Percentiles rank a stretch among this genome's conserved stretches.
Conservation (phyloP, 2,329 filamentous ascomycete genomes). For the Pseudocercospora macadamiae region DNA sequence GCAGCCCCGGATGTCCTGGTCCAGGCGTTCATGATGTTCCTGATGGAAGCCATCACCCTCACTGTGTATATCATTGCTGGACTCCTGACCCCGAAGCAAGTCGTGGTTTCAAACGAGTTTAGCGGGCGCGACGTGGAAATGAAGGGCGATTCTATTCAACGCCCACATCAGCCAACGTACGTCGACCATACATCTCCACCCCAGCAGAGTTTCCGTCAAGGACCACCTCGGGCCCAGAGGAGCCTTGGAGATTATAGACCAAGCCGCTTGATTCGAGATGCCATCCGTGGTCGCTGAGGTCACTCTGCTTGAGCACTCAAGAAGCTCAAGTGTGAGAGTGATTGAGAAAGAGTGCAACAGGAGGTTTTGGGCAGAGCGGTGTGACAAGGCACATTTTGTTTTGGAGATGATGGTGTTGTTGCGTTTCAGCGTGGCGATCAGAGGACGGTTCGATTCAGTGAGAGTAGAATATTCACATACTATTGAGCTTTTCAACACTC, state of each 20-base stretch:
- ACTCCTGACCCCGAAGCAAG: constrained; percentile 25
- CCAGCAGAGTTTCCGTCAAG: not conserved
- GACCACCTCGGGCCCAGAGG: not conserved
- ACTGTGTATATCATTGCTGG: constrained; percentile 29
- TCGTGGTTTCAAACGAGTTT: not conserved
- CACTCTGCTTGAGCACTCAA: not conserved
- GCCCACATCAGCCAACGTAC: not conserved
- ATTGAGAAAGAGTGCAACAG: no score
- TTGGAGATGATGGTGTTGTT: no score
- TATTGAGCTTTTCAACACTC: no score
- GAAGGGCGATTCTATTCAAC: not conserved
- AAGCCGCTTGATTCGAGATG: constrained; percentile 22
- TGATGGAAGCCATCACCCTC: constrained; percentile 33
- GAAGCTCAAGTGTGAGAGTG: no score
- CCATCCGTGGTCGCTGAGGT: constrained; percentile 3
- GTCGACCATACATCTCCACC: not conserved
- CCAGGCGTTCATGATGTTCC: constrained; percentile 33
- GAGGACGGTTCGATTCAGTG: no score
- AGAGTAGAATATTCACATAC: no score
- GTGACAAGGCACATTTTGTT: no score
- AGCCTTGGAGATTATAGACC: constrained; percentile 24
- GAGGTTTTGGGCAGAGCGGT: no score
- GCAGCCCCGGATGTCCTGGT: constrained; percentile 24
- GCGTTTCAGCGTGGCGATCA: no score
- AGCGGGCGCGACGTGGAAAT: not conserved